Evolutionary conservation across 805 yeast species (phyloP), one percentile per base, ranked within the genome.

Genomic region (Barnettozyma wickerhamii): DNA sequence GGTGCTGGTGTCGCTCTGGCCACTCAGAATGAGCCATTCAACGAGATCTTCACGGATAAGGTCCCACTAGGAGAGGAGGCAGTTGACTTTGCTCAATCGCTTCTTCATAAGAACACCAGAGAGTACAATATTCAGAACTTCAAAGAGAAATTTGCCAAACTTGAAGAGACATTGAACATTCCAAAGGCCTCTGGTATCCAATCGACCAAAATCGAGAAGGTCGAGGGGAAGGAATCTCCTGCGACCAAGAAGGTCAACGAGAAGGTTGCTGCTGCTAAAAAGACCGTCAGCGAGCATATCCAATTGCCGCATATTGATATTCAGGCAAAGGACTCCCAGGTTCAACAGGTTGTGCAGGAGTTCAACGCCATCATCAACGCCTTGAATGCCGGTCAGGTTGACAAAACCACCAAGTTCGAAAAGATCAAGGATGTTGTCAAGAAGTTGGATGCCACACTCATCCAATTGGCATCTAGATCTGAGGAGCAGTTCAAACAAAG

Each of bases 41-140:
- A 77, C 49, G 86, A 82, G 49, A 48, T 68, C 34, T 82, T 79
- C 59, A 68, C 79, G 18, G 80, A 79, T 48, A 74, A 73, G 43
- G 74, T 82, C 33, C 93, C 93, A 15, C 68, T 72, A 37, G 85
- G 79, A 29, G 84, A 79, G 51, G 60, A 62, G 18, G 62, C 74
- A 23, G 71, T 81, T 23, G 75, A 76, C 39, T 51, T 58, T 7
- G 64, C 73, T 38, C 85, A 81, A 48, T 64, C 61, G 9, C 52
- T 58, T 23, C 44, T 52, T 17, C 38, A 37, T 36, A 49, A 53
- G 35, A 49, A 39, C 7, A 47, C 39, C 31, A 52, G 43, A 30
- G 59, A 55, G n/a, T 48, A 53, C 38, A 59, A 66, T 30, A 47
- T 68, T 36, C 50, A 56, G 35, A 63, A 61, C 23, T 61, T 66